Evolutionary conservation across 345 rosid genomes (phyloP), one percentile per base, ranked within the genome.

Genomic region (Noccaea bulbosa): DNA sequence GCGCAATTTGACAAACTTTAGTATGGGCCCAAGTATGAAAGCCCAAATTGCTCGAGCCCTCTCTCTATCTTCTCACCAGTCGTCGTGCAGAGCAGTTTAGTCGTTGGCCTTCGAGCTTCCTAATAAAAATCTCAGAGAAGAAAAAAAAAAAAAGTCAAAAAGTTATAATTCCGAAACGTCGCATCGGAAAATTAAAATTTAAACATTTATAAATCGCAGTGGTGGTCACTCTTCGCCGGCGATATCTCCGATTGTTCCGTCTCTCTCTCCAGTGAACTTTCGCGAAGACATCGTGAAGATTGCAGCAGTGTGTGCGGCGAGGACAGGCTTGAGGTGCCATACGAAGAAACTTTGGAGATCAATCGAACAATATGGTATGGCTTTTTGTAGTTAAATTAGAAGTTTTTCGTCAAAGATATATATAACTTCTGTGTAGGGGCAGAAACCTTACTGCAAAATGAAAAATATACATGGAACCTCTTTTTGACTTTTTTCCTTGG

Each of bases 11-110:
- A 17, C 32, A 58, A 58, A 59, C 12, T 57, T 37, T 37, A 35
- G n/a, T 2, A 71, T 72, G 41, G 52, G 46, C 49, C 52, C 15
- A 65, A 56, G 27, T 1, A 30, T 8, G 38, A 65, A 64, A 73
- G 45, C 71, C 66, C 58, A 73, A 32, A 65, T 15, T 8, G 7
- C 2, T 64, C 3, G 20, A 72, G 50, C 38, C 3, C 35, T 56
- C 2, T 48, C 17, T 41, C 20, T 16, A 6, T 38, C 17, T 16
- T 34, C 11, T n/a, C 60, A 14, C 60, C 11, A 52, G 37, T 48
- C 15, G 59, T 65, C 59, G 59, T 65, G 59, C 70, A 24, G n/a
- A 38, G 46, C 57, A 64, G 45, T 35, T 7, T 24, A 17, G 20
- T 17, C 20, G 34, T 11, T 1, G 51, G 27, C 11, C 27, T 48